Conservation (phyloP, 495 filamentous ascomycete species). For the Pyronema omphalodes region DNA sequence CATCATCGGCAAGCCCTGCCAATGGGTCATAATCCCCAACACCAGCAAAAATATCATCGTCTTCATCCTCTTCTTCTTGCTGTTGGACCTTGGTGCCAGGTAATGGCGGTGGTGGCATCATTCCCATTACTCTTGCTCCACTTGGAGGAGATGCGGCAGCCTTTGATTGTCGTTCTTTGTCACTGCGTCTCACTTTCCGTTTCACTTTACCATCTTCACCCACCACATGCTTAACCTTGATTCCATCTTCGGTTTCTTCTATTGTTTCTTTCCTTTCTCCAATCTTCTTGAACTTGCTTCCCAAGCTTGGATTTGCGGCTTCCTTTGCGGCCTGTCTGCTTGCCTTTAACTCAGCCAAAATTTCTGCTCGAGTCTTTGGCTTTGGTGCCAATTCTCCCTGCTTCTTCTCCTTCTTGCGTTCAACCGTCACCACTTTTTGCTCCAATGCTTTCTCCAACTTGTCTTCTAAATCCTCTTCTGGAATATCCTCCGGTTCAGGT, state of each 20-base stretch:
- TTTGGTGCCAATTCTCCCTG: conserved; percentile 57
- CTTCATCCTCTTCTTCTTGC: conserved; percentile 39
- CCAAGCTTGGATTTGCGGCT: conserved; percentile 35
- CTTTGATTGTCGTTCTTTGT: conserved; percentile 26
- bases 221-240: conserved; percentile 64
- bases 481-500: conserved; percentile 16
- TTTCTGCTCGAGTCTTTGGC: conserved; percentile 41
- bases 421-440: conserved; percentile 39
- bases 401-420: conserved; percentile 50
- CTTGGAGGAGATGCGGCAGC: conserved; percentile 17
- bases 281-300: conserved; percentile 67
- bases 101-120: conserved; percentile 43
- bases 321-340: conserved; percentile 33
- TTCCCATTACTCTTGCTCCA: conserved; percentile 27
- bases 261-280: conserved; percentile 35
- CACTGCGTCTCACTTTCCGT: conserved; percentile 49
- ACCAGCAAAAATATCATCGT: conserved; percentile 71
- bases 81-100: conserved; percentile 30
- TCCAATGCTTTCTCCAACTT: conserved; percentile 59
- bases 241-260: conserved; percentile 48
- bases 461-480: conserved; percentile 46
- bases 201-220: conserved; percentile 79
- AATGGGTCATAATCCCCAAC: conserved; percentile 83
- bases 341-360: conserved; percentile 46
- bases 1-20: conserved; percentile 45